These are phyloP conservation scores for Marasmius tenuissimus DNA, from an alignment of 1,284 basidiomycete genomes.

Conservation along the genomic window DNA sequence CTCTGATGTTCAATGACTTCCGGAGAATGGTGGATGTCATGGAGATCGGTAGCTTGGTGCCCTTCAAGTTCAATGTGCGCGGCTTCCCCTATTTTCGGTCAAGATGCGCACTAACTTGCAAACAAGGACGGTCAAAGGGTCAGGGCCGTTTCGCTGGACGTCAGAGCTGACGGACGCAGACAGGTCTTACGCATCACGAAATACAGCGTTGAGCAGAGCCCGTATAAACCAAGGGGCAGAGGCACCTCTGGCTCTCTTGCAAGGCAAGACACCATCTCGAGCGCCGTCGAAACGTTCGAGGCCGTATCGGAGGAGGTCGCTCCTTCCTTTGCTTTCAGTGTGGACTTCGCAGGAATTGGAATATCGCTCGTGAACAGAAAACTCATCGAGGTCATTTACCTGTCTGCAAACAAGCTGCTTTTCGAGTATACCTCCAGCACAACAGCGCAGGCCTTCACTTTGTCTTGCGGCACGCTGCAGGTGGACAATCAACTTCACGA, in stretches of 20 bases:
- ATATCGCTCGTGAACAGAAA: slow-evolving; percentile 90
- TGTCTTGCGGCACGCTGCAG: slow-evolving; percentile 91
- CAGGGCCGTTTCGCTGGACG: slow-evolving; percentile 84
- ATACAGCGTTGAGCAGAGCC: slow-evolving; percentile 84
- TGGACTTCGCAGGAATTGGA: slow-evolving; percentile 91
- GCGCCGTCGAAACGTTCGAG: slow-evolving; percentile 81
- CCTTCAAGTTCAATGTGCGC: slow-evolving; percentile 81
- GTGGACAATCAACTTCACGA: slow-evolving; percentile 99
- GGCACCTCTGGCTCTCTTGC: slow-evolving; percentile 52
- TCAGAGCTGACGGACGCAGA: slow-evolving; percentile 86
- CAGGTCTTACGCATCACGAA: slow-evolving; percentile 89
- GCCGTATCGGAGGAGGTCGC: slow-evolving; percentile 79
- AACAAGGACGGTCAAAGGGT: slow-evolving; percentile 51
- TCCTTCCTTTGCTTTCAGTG: slow-evolving; percentile 66
- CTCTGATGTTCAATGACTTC: slow-evolving; percentile 64
- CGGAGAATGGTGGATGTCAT: slow-evolving; percentile 88
- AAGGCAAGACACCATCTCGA: slow-evolving; percentile 71
- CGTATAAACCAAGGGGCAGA: slow-evolving; percentile 80
- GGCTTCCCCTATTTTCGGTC: not conserved
- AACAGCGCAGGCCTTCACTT: slow-evolving; percentile 77
- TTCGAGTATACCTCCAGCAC: slow-evolving; percentile 87
- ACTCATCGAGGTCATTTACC: slow-evolving; percentile 89
- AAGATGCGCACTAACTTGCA: slow-evolving; percentile 10
- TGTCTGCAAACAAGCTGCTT: slow-evolving; percentile 79
- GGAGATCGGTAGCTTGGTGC: slow-evolving; percentile 93